Percentiles rank a stretch among this genome's conserved stretches.
Evolutionary conservation across 1,284 basidiomycete genomes (phyloP).

Genomic region (Ceratobasidium sp.): DNA sequence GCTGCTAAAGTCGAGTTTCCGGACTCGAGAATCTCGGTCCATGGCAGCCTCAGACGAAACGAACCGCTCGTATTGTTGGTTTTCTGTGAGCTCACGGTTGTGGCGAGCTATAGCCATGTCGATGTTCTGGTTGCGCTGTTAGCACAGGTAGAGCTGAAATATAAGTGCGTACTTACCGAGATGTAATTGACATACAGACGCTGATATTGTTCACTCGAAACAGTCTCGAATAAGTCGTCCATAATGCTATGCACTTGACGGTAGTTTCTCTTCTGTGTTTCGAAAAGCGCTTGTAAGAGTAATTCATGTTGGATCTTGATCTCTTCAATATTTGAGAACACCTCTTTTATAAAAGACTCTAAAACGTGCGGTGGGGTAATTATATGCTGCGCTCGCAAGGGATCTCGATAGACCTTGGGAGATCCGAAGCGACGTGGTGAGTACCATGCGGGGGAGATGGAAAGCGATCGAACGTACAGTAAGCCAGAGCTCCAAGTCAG

Average conservation of each 20-base stretch:
- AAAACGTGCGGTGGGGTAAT: slow-evolving; percentile 62
- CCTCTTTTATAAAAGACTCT: slow-evolving; percentile 69
- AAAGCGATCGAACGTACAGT: slow-evolving; percentile 60
- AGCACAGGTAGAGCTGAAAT: not conserved
- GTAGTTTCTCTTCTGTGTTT: slow-evolving; percentile 80
- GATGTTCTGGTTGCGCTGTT: slow-evolving; percentile 60
- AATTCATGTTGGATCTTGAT: slow-evolving; percentile 71
- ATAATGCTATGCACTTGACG: slow-evolving; percentile 79
- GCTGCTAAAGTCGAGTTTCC: slow-evolving; percentile 80
- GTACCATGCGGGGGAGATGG: slow-evolving; percentile 33
- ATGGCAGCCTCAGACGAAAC: slow-evolving; percentile 61
- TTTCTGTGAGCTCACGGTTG: slow-evolving; percentile 73
- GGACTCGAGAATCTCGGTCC: slow-evolving; percentile 71
- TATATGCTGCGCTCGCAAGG: slow-evolving; percentile 67
- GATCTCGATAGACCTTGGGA: slow-evolving; percentile 72
- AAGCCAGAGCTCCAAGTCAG: slow-evolving; percentile 72
- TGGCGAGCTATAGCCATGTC: slow-evolving; percentile 79
- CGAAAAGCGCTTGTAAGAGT: slow-evolving; percentile 73
- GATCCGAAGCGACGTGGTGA: too few species aligned
- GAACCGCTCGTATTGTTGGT: slow-evolving; percentile 72
- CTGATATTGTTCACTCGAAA: slow-evolving; percentile 60
- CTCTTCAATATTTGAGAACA: slow-evolving; percentile 77
- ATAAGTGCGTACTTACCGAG: slow-evolving; percentile 55
- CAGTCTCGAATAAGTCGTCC: slow-evolving; percentile 76
- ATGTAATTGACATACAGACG: slow-evolving; percentile 78